These are phyloP conservation scores for Saccharomycopsis fodiens DNA, from an alignment of 805 yeast species.

Conservation along the genomic window DNA sequence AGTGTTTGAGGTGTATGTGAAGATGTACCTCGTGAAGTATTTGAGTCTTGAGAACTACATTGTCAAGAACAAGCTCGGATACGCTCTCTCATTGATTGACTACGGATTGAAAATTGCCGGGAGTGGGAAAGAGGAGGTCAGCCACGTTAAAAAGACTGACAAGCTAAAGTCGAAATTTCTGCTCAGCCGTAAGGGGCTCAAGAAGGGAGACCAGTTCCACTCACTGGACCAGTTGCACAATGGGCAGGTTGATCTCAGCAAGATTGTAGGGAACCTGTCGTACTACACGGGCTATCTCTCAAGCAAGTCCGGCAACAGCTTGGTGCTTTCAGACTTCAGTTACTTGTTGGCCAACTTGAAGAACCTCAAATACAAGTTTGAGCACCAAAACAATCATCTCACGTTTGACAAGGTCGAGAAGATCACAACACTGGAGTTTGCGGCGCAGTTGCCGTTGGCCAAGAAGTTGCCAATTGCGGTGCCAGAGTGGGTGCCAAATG, in stretches of 20 bases:
- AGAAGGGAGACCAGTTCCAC: neutral
- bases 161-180: conserved; percentile 2
- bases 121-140: neutral
- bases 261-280: neutral
- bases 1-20: conserved; percentile 8
- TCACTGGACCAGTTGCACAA: neutral
- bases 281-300: neutral
- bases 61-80: conserved; percentile 12
- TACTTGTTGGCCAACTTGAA: conserved; percentile 11
- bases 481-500: conserved; percentile 10
- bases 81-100: conserved; percentile 14
- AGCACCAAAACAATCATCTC: conserved; percentile 17
- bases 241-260: neutral
- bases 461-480: conserved; percentile 15
- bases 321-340: conserved; percentile 15
- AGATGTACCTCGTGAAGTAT: conserved; percentile 14
- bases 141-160: neutral
- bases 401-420: conserved; percentile 11
- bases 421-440: conserved; percentile 4
- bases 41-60: conserved; percentile 13
- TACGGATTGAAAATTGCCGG: conserved; percentile 10
- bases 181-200: conserved; percentile 1
- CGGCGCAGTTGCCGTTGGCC: conserved; percentile 15
- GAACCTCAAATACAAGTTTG: conserved; percentile 15
- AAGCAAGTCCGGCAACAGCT: neutral